These are phyloP conservation scores for Aspergillus sp. DNA, from an alignment of 2,329 filamentous ascomycete species.

Conservation along the genomic window DNA sequence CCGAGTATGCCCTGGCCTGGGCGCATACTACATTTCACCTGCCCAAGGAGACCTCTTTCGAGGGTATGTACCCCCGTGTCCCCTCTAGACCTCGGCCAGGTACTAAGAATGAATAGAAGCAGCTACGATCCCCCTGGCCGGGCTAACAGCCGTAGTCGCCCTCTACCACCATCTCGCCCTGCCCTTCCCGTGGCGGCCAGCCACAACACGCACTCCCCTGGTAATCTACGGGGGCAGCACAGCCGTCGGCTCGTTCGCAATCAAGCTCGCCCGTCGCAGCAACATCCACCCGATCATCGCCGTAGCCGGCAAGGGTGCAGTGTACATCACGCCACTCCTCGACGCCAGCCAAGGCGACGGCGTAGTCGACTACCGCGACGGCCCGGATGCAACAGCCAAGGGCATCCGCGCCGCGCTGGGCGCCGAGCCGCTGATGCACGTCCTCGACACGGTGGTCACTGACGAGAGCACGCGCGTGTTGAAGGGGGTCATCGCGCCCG, in stretches of 20 bases:
- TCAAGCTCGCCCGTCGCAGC: slow-evolving; percentile 55
- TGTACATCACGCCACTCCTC: slow-evolving; percentile 54
- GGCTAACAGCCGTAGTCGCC: slow-evolving; percentile 54
- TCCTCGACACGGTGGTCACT: slow-evolving; percentile 10
- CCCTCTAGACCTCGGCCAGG: too few relatives aligned
- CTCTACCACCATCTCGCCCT: slow-evolving; percentile 50
- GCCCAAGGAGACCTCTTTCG: slow-evolving; percentile 50
- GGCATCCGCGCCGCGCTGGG: slow-evolving; percentile 25
- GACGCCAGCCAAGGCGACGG: slow-evolving; percentile 55
- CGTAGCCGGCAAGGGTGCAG: slow-evolving; percentile 54
- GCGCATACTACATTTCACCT: slow-evolving; percentile 56
- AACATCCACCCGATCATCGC: slow-evolving; percentile 64
- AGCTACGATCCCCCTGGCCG: slow-evolving; percentile 57
- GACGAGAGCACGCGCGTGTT: slow-evolving; percentile 8
- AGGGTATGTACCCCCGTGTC: slow-evolving; percentile 37
- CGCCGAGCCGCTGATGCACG: slow-evolving; percentile 1
- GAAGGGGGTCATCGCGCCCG: slow-evolving; percentile 6
- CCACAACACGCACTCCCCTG: slow-evolving; percentile 35
- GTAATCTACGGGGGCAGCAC: slow-evolving; percentile 52
- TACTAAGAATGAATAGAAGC: slow-evolving; percentile 42
- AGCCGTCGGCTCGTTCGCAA: slow-evolving; percentile 58
- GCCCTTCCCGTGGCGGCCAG: slow-evolving; percentile 50
- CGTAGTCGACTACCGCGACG: slow-evolving; percentile 61
- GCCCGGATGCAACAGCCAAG: slow-evolving; percentile 53
- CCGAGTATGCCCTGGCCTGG: slow-evolving; percentile 57